A percentile compares a stretch with the other conserved stretches of the same genome.
Evolutionary conservation across 1,284 basidiomycete species (phyloP).

Genomic region (Ceratobasidium sp.): DNA sequence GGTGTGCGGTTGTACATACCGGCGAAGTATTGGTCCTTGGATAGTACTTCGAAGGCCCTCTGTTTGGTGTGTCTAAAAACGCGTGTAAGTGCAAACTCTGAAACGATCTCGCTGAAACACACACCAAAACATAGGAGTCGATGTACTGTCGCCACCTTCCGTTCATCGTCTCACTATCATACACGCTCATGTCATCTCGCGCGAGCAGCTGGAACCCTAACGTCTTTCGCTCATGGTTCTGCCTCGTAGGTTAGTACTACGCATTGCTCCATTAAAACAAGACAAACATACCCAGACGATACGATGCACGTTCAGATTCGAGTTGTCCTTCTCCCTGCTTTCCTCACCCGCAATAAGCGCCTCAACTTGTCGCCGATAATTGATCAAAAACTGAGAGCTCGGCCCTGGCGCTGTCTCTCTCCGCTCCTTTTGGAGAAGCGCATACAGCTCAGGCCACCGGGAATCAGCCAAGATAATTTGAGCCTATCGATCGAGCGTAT

Average conservation of each 20-base stretch:
- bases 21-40: constrained; percentile 77
- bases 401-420: constrained; percentile 61
- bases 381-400: constrained; percentile 86
- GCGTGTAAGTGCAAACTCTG: not conserved
- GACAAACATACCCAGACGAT: constrained; percentile 83
- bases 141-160: constrained; percentile 92
- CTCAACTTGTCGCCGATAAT: constrained; percentile 84
- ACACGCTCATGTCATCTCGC: constrained; percentile 87
- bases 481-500: constrained; percentile 60
- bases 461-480: constrained; percentile 82
- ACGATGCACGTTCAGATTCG: constrained; percentile 75
- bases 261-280: not conserved
- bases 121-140: constrained; percentile 84
- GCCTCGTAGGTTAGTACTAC: constrained; percentile 44
- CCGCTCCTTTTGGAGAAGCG: constrained; percentile 82
- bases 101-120: constrained; percentile 48
- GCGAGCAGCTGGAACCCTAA: constrained; percentile 89
- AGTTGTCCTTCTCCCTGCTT: constrained; percentile 34
- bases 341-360: constrained; percentile 87
- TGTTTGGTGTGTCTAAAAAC: constrained; percentile 56
- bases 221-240: constrained; percentile 76
- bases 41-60: constrained; percentile 63
- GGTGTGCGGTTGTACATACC: constrained; percentile 59
- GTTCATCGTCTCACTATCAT: constrained; percentile 84
- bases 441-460: constrained; percentile 86